A percentile compares a stretch with the other conserved stretches of the same genome.
Conservation (phyloP, 352 stramenopile species). For the Phytophthora aleatoria region DNA sequence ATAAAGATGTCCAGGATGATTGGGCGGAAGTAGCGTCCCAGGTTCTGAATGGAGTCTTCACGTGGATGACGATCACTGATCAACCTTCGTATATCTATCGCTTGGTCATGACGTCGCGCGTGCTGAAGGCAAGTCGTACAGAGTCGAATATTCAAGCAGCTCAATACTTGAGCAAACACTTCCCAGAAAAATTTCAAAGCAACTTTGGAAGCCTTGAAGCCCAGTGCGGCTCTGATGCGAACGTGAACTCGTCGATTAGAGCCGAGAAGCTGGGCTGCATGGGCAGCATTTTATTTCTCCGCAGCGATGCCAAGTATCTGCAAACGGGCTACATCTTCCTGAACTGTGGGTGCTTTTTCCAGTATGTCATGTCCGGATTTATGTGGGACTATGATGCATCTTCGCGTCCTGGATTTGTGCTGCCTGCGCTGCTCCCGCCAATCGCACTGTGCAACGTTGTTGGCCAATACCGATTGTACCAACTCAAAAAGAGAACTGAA, state of each 20-base stretch:
- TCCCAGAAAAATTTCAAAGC: slow-evolving; percentile 1
- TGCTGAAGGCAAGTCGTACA: slow-evolving; percentile 1
- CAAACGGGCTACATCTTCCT: slow-evolving; percentile 1
- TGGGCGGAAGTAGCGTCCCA: slow-evolving; percentile 8
- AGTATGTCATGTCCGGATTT: slow-evolving; percentile 10
- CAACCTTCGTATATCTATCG: slow-evolving; percentile 2
- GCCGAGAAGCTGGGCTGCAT: background rate
- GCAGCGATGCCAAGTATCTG: slow-evolving; percentile 8
- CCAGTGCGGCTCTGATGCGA: background rate
- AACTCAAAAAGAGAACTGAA: slow-evolving; percentile 6
- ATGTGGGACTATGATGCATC: slow-evolving; percentile 12
- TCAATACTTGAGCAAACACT: slow-evolving; percentile 6
- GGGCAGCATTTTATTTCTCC: slow-evolving; percentile 5
- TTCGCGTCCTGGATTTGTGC: slow-evolving; percentile 5
- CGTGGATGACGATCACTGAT: slow-evolving; percentile 8
- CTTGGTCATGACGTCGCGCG: slow-evolving; percentile 4
- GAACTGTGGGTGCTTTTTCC: slow-evolving; percentile 6
- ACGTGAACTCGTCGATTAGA: background rate
- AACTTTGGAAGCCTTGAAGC: background rate
- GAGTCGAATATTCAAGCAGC: slow-evolving; percentile 3
- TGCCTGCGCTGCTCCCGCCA: slow-evolving; percentile 9
- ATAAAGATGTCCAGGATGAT: slow-evolving; percentile 7
- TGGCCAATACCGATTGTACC: background rate
- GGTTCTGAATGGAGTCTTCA: slow-evolving; percentile 8
- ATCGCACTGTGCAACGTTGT: slow-evolving; percentile 4